A percentile compares a stretch with the other conserved stretches of the same genome.
phyloP scores from a whole-genome alignment of 2,329 filamentous ascomycete genomes.

The Ophiocordyceps camponoti-floridani region DNA sequence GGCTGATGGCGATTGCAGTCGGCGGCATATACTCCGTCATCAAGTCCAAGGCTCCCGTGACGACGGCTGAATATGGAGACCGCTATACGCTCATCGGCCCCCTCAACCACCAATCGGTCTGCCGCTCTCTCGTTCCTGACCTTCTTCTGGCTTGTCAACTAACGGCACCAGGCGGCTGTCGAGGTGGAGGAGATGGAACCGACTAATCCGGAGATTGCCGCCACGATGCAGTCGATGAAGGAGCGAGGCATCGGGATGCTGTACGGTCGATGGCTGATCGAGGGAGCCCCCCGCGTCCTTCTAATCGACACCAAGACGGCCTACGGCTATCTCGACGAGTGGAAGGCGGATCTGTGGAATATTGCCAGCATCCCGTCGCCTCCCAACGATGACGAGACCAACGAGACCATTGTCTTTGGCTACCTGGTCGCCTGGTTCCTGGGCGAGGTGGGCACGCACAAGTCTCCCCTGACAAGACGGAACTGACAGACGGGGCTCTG shows the following conservation, averaged over 20 bases:
- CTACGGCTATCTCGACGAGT: constrained; percentile 82
- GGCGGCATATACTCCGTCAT: constrained; percentile 98
- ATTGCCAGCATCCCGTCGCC: constrained; percentile 86
- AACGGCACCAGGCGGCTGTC: constrained; percentile 56
- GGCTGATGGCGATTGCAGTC: constrained; percentile 33
- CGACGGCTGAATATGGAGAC: constrained; percentile 95
- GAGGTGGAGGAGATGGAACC: constrained; percentile 91
- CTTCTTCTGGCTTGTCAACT: constrained; percentile 2
- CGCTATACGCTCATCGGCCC: constrained; percentile 91
- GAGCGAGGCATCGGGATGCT: constrained; percentile 77
- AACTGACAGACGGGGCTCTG: background rate
- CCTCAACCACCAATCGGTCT: constrained; percentile 75
- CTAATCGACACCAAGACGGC: constrained; percentile 91
- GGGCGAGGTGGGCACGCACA: constrained; percentile 54
- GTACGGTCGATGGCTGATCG: constrained; percentile 94
- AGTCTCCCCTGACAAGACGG: background rate
- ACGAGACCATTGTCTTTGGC: constrained; percentile 93
- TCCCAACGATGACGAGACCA: constrained; percentile 81
- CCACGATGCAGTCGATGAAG: constrained; percentile 82
- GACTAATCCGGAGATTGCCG: constrained; percentile 57
- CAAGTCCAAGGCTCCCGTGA: constrained; percentile 96
- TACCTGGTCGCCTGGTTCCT: constrained; percentile 97
- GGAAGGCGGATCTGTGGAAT: constrained; percentile 94
- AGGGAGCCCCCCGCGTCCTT: constrained; percentile 82
- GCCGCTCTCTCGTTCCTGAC: constrained; percentile 11